Conservation (phyloP, 495 filamentous ascomycete genomes). For the Daldinia bambusicola region DNA sequence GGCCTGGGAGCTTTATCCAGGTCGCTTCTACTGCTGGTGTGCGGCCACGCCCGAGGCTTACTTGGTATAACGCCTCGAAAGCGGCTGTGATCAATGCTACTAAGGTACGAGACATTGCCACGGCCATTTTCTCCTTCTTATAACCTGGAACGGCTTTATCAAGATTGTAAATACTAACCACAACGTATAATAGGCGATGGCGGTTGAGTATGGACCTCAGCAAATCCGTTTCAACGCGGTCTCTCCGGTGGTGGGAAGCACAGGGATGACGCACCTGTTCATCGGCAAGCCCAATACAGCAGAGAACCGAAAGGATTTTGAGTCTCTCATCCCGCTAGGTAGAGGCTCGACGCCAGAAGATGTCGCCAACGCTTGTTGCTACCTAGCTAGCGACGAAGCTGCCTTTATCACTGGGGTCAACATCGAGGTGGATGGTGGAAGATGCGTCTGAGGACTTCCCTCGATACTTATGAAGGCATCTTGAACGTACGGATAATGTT, state of each 20-base stretch:
- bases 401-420: constrained; percentile 76
- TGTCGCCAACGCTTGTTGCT: constrained; percentile 72
- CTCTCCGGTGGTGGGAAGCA: constrained; percentile 69
- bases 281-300: constrained; percentile 72
- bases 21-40: constrained; percentile 72
- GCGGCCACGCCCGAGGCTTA: constrained; percentile 71
- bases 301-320: constrained; percentile 74
- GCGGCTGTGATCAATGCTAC: constrained; percentile 71
- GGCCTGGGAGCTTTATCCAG: constrained; percentile 72
- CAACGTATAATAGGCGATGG: constrained; percentile 61
- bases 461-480: not conserved
- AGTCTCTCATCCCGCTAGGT: constrained; percentile 72
- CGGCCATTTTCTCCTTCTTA: not conserved
- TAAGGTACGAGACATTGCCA: constrained; percentile 36
- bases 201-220: constrained; percentile 72
- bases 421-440: constrained; percentile 68
- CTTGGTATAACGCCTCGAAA: constrained; percentile 78
- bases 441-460: constrained; percentile 47
- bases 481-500: not conserved
- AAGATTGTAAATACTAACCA: constrained; percentile 11
- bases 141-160: not conserved
- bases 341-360: constrained; percentile 71
- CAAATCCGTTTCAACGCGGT: constrained; percentile 74
- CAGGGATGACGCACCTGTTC: constrained; percentile 73
- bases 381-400: constrained; percentile 73